Conservation (phyloP, 23 red algal species). For the Gracilaria domingensis region DNA sequence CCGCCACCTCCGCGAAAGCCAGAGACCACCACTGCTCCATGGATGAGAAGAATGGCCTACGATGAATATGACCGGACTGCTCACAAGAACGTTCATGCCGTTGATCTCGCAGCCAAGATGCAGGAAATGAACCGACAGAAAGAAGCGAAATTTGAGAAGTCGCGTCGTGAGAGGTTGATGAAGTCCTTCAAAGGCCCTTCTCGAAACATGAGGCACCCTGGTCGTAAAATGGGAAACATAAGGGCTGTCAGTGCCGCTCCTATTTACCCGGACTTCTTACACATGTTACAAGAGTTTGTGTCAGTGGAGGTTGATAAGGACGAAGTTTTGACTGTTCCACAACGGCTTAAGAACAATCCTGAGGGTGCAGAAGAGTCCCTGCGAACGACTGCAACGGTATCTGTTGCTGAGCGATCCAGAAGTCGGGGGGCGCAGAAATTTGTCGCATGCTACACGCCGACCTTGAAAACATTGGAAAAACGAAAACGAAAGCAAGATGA, state of each 20-base stretch:
- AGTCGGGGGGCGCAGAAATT: constrained; percentile 37
- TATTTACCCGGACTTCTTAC: constrained; percentile 60
- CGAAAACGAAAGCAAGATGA: constrained; percentile 46
- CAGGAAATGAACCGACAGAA: constrained; percentile 41
- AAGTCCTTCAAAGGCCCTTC: constrained; percentile 43
- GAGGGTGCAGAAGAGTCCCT: constrained; percentile 47
- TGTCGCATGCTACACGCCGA: constrained; percentile 59
- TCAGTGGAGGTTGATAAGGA: constrained; percentile 59
- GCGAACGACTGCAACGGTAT: constrained; percentile 46
- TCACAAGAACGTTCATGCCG: constrained; percentile 43
- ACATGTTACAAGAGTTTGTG: constrained; percentile 35
- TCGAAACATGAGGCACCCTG: constrained; percentile 61
- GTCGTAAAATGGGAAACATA: constrained; percentile 43
- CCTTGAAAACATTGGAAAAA: constrained; percentile 18
- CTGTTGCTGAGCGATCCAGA: constrained; percentile 18
- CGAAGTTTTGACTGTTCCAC: constrained; percentile 9
- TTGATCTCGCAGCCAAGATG: constrained; percentile 44
- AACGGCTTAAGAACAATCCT: constrained; percentile 7
- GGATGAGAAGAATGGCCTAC: constrained; percentile 72
- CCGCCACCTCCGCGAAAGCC: constrained; percentile 27
- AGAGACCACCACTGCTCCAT: constrained; percentile 37
- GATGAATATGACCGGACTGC: constrained; percentile 59
- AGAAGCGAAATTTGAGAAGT: constrained; percentile 24
- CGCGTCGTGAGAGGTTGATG: constrained; percentile 31
- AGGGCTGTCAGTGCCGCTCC: constrained; percentile 41